Evolutionary conservation across 2,329 filamentous ascomycete species (phyloP).

Genomic region (Penicillium olsonii): DNA sequence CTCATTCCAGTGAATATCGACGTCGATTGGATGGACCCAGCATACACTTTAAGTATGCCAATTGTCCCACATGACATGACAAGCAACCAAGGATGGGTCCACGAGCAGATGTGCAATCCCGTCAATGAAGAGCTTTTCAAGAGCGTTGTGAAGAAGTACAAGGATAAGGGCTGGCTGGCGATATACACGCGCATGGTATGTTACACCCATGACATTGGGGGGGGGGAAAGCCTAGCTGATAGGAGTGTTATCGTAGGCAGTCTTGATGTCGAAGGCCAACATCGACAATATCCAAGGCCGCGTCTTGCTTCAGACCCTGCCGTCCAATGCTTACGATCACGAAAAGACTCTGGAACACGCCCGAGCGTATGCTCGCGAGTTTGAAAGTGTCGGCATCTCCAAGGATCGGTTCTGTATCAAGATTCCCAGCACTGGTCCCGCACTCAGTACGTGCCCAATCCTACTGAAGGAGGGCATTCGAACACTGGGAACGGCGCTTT

Average conservation of each 20-base stretch:
- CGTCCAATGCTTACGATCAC: slow-evolving; percentile 50
- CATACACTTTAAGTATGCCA: slow-evolving; percentile 49
- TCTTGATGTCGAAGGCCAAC: slow-evolving; percentile 51
- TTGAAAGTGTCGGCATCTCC: slow-evolving; percentile 47
- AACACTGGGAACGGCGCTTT: slow-evolving; percentile 52
- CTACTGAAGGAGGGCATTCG: slow-evolving; percentile 49
- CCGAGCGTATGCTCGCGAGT: slow-evolving; percentile 50
- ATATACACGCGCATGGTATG: slow-evolving; percentile 51
- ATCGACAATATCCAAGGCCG: slow-evolving; percentile 50
- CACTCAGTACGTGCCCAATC: slow-evolving; percentile 48
- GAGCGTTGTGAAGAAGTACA: slow-evolving; percentile 47
- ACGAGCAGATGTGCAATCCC: slow-evolving; percentile 48
- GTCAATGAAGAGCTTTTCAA: slow-evolving; percentile 48
- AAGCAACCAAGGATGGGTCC: slow-evolving; percentile 54
- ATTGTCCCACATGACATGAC: slow-evolving; percentile 53
- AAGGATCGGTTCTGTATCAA: slow-evolving; percentile 55
- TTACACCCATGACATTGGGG: neutral
- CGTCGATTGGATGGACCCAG: slow-evolving; percentile 56
- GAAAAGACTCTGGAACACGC: slow-evolving; percentile 50
- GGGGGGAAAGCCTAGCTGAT: neutral
- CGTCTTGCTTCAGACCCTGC: slow-evolving; percentile 52
- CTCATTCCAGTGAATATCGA: slow-evolving; percentile 50
- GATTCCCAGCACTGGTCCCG: slow-evolving; percentile 53
- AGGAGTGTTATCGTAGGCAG: slow-evolving; percentile 33
- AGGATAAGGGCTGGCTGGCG: slow-evolving; percentile 49